Percentiles rank a stretch among this genome's conserved stretches.
phyloP scores from a whole-genome alignment of 345 rosid species.

The Boechera retrofracta region DNA sequence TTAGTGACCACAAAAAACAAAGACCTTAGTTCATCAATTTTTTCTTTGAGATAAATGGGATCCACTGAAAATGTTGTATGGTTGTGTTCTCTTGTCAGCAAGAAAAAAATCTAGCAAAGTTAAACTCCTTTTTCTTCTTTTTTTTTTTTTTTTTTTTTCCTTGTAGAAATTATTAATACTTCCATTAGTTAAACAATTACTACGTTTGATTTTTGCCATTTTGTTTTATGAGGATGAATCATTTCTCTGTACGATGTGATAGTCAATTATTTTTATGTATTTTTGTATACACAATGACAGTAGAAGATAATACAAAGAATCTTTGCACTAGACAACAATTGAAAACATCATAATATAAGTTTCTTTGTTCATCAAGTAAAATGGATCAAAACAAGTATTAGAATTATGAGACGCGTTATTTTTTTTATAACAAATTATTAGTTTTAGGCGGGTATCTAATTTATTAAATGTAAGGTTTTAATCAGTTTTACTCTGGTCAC shows the following conservation, averaged over 20 bases:
- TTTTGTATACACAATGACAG: neutral
- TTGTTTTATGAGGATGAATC: slow-evolving; percentile 22
- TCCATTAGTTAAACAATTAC: slow-evolving; percentile 1
- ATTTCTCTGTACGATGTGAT: slow-evolving; percentile 31
- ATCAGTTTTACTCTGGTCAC: neutral
- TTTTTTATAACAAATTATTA: too few species aligned
- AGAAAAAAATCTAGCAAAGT: slow-evolving; percentile 39
- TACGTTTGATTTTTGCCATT: slow-evolving; percentile 13
- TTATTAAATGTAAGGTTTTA: neutral
- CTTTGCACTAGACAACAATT: neutral
- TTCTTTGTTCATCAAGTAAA: neutral
- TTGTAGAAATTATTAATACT: neutral
- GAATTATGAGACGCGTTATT: too few species aligned
- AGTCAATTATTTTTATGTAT: slow-evolving; percentile 6
- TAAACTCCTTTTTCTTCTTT: neutral
- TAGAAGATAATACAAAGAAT: slow-evolving; percentile 2
- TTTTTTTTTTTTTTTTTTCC: neutral
- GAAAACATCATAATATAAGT: neutral
- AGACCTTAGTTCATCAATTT: slow-evolving; percentile 21
- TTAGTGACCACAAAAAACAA: slow-evolving; percentile 48
- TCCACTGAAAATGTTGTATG: slow-evolving; percentile 47
- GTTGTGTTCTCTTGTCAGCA: slow-evolving; percentile 41
- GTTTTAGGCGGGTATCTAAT: too few species aligned
- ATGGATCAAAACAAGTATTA: neutral
- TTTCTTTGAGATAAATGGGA: slow-evolving; percentile 35